Base-by-base conservation (phyloP, 345 rosid species). In the Salix brachista region DNA sequence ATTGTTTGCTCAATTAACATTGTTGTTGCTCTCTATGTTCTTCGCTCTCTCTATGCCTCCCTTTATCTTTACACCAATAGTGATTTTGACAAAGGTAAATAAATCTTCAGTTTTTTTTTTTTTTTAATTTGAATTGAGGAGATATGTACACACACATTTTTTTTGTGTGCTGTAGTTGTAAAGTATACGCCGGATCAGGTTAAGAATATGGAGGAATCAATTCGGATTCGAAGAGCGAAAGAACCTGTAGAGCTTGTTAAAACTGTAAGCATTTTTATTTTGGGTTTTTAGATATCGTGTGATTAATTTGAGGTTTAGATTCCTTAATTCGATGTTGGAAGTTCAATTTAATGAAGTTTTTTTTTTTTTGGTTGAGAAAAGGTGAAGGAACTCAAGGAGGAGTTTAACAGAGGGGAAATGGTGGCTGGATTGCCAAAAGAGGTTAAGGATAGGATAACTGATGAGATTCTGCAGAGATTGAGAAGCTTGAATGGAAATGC, bases 11-110 rank as follows among this genome's bases (percentile, higher is more conserved):
- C 88, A 70, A 60, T 94, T 81, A 96, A 96, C 90, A 96, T 94
- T 86, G 82, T 94, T 80, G 84, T 94, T 52, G 98, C 98, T 78
- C 98, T 96, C 74, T 94, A 81, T 82, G 94, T 94, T 81, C 93
- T 96, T 74, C 93, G 91, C 70, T 90, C 91, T 83, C 88, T 94
- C 75, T 96, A 96, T 80, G 80, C 84, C 19, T 94, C 97, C 73
- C 91, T 93, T 79, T 89, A 92, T 75, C 56, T 92, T 78, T 87
- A 87, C 88, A 81, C 96, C 84, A 80, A 77, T 66, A 68, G 70
- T 69, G 90, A 88, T 67, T 77, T 79, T 2, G 17, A 48, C 41
- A 26, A 60, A 28, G 85, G 85, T 82, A 36, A 44, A 23, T 4
- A 16, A 19, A 65, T 46, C 32, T 25, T 54, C 18, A 34, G 30